Evolutionary conservation across 2,329 filamentous ascomycete genomes (phyloP), one percentile per base, ranked within the genome.

Genomic region (Fusarium illudens): DNA sequence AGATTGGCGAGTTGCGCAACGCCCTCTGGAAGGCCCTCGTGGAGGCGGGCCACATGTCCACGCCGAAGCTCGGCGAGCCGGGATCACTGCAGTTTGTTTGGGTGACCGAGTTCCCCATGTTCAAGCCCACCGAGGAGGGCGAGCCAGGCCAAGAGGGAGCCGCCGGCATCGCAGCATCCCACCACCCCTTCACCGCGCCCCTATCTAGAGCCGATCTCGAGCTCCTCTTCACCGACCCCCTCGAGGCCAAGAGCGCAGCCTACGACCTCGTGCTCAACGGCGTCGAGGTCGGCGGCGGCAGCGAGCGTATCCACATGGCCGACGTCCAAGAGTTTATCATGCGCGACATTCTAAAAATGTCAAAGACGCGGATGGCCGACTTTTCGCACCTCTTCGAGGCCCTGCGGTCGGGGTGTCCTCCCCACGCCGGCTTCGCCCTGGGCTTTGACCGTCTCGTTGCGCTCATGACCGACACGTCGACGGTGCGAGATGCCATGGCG

Each of bases 251-350:
- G 71, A 96, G 92, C 4, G 95, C 97, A 73, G 94, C 97, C 76
- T 99, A 97, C 80, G 96, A 99, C 73, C 88, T 99, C 13, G 95
- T 99, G 0, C 87, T 98, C 72, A 99, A 99, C 76, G 96, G 96
- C 4, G 89, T 97, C 6, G 96, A 99, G 79, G 86, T 99, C 2
- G 96, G 96, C 25, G 96, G 96, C 11, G 96, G 96, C 32, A 97
- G 92, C 77, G 88, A 93, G 13, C 92, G 96, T 85, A 97, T 98
- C 59, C 96, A 99, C 79, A 86, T 91, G 42, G 90, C 93, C 0
- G 84, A 87, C 1, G 85, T 97, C 71, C 96, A 99, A 76, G 90
- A 94, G 69, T 93, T 92, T 69, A 85, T 99, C 64, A 89, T 99
- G 83, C 86, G 90, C 15, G 88, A 97, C 64, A 89, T 98, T 6